Conservation (phyloP, 2,329 filamentous ascomycete species). For the Phyllosticta paracitricarpa region DNA sequence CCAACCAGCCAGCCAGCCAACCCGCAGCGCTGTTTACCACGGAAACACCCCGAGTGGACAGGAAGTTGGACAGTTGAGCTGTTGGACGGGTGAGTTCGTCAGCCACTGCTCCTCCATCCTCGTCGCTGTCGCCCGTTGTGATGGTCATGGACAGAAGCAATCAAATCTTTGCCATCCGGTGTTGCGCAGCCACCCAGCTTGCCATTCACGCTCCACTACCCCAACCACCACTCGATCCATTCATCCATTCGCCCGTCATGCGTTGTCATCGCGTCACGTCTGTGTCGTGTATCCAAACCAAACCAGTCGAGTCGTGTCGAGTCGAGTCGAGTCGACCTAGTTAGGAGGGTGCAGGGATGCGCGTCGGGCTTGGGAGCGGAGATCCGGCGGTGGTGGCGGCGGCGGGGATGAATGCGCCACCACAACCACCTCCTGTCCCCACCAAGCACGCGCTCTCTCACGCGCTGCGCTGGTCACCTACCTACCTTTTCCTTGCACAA, state of each 20-base stretch:
- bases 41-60: neutral
- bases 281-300: neutral
- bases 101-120: too few relatives aligned
- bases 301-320: too few relatives aligned
- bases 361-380: neutral
- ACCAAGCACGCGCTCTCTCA: neutral
- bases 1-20: neutral
- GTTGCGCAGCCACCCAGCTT: neutral
- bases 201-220: neutral
- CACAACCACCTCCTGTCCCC: neutral
- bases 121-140: too few relatives aligned
- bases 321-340: too few relatives aligned
- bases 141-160: neutral
- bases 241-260: neutral
- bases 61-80: neutral
- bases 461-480: too few relatives aligned
- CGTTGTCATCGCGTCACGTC: neutral
- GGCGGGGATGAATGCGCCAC: neutral
- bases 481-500: too few relatives aligned
- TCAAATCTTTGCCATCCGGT: neutral
- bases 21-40: neutral
- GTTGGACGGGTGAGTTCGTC: too few relatives aligned
- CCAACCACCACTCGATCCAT: neutral
- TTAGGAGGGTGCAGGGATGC: neutral
- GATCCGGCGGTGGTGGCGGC: neutral